These are phyloP conservation scores for Hymenoscyphus albidus DNA, from an alignment of 2,329 filamentous ascomycete genomes.

Conservation along the genomic window DNA sequence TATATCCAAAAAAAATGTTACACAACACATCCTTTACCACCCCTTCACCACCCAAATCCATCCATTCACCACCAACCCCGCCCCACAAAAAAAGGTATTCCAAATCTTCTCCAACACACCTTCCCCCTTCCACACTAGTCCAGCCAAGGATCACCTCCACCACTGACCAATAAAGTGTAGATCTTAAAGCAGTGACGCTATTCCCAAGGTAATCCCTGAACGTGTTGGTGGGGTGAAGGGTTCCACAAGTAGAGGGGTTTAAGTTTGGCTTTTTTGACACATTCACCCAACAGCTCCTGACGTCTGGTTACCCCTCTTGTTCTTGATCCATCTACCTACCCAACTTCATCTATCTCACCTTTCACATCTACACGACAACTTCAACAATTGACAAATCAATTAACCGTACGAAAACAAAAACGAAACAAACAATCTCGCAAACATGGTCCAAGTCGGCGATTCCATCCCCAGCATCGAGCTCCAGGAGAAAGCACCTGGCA, in stretches of 20 bases:
- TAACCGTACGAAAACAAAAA: background rate
- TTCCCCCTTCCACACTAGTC: background rate
- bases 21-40: background rate
- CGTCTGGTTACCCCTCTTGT: background rate
- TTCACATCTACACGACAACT: background rate
- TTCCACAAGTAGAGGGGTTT: slow-evolving; percentile 6
- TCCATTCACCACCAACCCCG: background rate
- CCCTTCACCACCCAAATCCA: background rate
- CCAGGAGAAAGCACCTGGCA: slow-evolving; percentile 81
- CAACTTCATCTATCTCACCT: background rate
- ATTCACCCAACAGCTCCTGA: background rate
- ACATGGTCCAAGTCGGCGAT: slow-evolving; percentile 67
- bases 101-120: background rate
- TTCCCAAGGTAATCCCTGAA: background rate
- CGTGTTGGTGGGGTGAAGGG: background rate
- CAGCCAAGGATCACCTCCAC: background rate
- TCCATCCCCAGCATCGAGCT: slow-evolving; percentile 72
- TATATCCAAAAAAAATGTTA: too few relatives aligned
- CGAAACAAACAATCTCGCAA: background rate
- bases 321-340: background rate
- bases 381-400: background rate
- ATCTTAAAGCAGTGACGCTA: background rate
- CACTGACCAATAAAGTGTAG: background rate
- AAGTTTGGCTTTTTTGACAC: background rate
- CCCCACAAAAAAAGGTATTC: background rate